Evolutionary conservation across 2,329 filamentous ascomycete genomes (phyloP).

Genomic region (Cercospora sp.): DNA sequence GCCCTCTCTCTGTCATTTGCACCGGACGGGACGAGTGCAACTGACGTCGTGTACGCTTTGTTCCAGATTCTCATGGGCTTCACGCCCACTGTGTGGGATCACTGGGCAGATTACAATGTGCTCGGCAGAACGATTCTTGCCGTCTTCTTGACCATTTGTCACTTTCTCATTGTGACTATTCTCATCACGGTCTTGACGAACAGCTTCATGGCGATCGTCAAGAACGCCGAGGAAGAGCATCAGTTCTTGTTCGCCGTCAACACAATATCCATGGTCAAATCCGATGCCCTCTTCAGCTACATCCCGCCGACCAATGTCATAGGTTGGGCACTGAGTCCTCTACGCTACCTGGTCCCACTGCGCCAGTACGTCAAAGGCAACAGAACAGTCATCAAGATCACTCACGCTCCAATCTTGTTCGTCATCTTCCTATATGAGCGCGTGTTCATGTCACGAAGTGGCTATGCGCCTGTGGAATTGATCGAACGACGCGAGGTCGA

Average conservation of each 20-base stretch:
- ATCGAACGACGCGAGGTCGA: slow-evolving; percentile 62
- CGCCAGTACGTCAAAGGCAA: slow-evolving; percentile 81
- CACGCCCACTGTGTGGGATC: slow-evolving; percentile 90
- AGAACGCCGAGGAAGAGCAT: slow-evolving; percentile 90
- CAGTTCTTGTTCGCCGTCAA: slow-evolving; percentile 93
- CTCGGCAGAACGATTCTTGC: slow-evolving; percentile 75
- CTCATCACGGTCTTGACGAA: slow-evolving; percentile 95
- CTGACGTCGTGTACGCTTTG: slow-evolving; percentile 80
- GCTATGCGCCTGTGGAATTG: slow-evolving; percentile 81
- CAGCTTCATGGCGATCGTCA: slow-evolving; percentile 91
- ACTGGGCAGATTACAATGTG: slow-evolving; percentile 77
- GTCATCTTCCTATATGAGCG: slow-evolving; percentile 86
- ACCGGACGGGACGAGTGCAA: slow-evolving; percentile 63
- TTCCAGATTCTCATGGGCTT: slow-evolving; percentile 97
- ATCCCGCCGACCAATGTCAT: slow-evolving; percentile 88
- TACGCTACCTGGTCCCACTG: slow-evolving; percentile 78
- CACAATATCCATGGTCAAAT: slow-evolving; percentile 97
- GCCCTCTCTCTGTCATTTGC: slow-evolving; percentile 83
- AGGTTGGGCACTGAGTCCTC: slow-evolving; percentile 82
- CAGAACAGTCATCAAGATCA: slow-evolving; percentile 85
- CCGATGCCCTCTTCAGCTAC: slow-evolving; percentile 93
- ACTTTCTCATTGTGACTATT: slow-evolving; percentile 92
- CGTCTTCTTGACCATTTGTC: slow-evolving; percentile 87
- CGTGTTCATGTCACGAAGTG: slow-evolving; percentile 69
- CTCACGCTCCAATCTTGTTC: slow-evolving; percentile 84